Conservation (phyloP, 345 rosid genomes). For the Triadica sebifera region DNA sequence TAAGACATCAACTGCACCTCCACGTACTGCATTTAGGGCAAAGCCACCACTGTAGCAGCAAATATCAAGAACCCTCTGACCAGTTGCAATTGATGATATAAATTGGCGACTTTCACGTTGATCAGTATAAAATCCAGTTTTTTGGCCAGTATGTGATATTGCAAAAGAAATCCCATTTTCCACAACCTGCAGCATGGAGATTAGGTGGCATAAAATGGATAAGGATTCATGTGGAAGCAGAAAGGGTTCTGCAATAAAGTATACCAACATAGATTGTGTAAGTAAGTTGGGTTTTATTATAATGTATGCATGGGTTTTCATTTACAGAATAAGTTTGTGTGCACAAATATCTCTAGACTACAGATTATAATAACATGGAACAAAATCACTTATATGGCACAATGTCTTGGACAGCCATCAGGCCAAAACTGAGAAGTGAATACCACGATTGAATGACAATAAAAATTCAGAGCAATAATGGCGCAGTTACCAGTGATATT, state of each 20-base stretch:
- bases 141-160: constrained; percentile 71
- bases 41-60: constrained; percentile 96
- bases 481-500: background rate
- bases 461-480: background rate
- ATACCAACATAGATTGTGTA: background rate
- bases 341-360: background rate
- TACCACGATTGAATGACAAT: background rate
- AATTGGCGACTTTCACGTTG: constrained; percentile 74
- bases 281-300: too few species aligned
- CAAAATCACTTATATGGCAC: background rate
- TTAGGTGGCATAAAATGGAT: background rate
- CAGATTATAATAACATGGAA: background rate
- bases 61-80: constrained; percentile 72
- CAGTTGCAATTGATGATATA: constrained; percentile 63
- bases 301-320: background rate
- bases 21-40: constrained; percentile 64
- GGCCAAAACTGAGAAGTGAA: background rate
- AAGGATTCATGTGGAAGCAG: background rate
- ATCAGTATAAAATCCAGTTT: constrained; percentile 93
- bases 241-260: background rate
- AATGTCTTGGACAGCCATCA: background rate
- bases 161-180: constrained; percentile 77
- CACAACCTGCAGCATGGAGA: constrained; percentile 42
- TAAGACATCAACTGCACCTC: constrained; percentile 63
- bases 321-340: background rate